A percentile compares a stretch with the other conserved stretches of the same genome.
Evolutionary conservation across 2,329 filamentous ascomycete species (phyloP).

Genomic region (Talaromyces sp.): DNA sequence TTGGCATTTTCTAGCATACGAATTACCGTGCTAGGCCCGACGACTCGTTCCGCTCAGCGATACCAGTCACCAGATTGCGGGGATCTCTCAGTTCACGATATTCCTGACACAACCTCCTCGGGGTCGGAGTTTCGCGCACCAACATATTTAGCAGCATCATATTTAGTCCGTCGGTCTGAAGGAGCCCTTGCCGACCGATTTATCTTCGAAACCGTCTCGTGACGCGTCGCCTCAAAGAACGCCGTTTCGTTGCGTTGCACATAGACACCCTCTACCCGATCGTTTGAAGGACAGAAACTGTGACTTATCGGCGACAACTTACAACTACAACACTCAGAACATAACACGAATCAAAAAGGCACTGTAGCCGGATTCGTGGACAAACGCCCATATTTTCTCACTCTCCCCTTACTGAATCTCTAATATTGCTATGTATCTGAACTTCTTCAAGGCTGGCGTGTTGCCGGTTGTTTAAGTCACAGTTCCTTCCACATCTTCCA

Average conservation of each 20-base stretch:
- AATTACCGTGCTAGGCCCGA: slow-evolving; percentile 2
- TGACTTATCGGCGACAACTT: not conserved
- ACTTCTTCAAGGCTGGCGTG: slow-evolving; percentile 10
- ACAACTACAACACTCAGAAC: not conserved
- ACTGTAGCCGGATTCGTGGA: slow-evolving; percentile 20
- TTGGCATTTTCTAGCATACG: not conserved
- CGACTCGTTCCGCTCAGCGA: not conserved
- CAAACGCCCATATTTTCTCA: not conserved
- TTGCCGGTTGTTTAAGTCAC: slow-evolving; percentile 20
- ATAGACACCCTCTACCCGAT: not conserved
- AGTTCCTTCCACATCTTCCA: slow-evolving; percentile 2
- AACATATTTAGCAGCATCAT: slow-evolving; percentile 1
- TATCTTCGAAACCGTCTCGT: not conserved
- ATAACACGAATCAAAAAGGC: slow-evolving; percentile 18
- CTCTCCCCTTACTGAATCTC: not conserved
- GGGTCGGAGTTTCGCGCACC: slow-evolving; percentile 7
- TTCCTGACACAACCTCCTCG: not conserved
- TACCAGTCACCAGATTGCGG: slow-evolving; percentile 14
- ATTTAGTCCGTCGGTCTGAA: not conserved
- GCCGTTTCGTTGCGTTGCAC: not conserved
- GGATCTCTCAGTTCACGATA: not conserved
- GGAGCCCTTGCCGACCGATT: not conserved
- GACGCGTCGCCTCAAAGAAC: slow-evolving; percentile 4
- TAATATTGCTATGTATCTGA: slow-evolving; percentile 19
- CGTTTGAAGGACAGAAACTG: not conserved